phyloP scores from a whole-genome alignment of 495 filamentous ascomycete species.

The Aspergillus baeticus region DNA sequence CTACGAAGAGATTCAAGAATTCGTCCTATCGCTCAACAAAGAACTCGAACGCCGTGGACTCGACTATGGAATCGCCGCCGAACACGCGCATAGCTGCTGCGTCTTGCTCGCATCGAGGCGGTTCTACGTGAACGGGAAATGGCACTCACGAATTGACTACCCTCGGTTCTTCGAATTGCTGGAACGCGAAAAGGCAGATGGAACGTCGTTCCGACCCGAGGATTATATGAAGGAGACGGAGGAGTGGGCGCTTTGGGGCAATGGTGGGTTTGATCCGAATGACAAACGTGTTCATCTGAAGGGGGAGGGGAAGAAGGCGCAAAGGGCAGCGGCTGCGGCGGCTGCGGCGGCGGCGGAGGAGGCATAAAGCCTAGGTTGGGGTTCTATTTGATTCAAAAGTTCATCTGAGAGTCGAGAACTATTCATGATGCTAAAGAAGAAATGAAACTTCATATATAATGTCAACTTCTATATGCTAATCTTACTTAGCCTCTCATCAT shows the following conservation, averaged over 20 bases:
- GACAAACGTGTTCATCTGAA: slow-evolving; percentile 84
- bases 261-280: slow-evolving; percentile 88
- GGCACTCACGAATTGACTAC: slow-evolving; percentile 92
- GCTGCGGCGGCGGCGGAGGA: neutral
- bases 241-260: slow-evolving; percentile 93
- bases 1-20: slow-evolving; percentile 80
- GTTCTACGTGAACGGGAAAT: slow-evolving; percentile 71
- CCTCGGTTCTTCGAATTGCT: slow-evolving; percentile 82
- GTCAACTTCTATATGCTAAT: no score
- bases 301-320: slow-evolving; percentile 51
- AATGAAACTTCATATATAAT: no score
- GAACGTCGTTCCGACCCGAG: slow-evolving; percentile 71
- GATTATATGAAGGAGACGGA: slow-evolving; percentile 88
- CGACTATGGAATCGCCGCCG: slow-evolving; percentile 85
- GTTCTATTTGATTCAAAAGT: no score
- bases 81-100: slow-evolving; percentile 94
- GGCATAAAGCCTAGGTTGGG: no score
- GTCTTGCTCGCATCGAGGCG: slow-evolving; percentile 76
- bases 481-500: no score
- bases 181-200: slow-evolving; percentile 58
- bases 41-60: slow-evolving; percentile 67
- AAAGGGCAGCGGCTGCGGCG: neutral
- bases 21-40: slow-evolving; percentile 69
- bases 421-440: no score
- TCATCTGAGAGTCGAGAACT: no score